Conservation (phyloP, 2,329 filamentous ascomycete genomes). For the Ascochyta lentis region DNA sequence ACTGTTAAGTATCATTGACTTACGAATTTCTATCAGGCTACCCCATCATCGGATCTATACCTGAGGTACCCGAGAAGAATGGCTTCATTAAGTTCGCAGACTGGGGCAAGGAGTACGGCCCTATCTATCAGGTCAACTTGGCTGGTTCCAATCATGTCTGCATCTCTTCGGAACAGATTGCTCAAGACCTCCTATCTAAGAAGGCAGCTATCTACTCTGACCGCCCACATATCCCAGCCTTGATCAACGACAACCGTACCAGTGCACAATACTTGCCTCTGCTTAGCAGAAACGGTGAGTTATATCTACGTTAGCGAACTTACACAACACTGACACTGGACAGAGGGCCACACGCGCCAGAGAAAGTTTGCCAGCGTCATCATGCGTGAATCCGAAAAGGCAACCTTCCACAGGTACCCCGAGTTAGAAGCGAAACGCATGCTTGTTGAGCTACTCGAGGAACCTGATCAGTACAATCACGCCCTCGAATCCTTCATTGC, state of each 20-base stretch:
- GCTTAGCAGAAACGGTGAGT: conserved; percentile 52
- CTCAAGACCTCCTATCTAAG: conserved; percentile 53
- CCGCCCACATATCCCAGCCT: conserved; percentile 53
- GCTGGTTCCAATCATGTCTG: conserved; percentile 55
- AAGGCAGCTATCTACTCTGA: conserved; percentile 56
- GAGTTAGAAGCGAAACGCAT: conserved; percentile 55
- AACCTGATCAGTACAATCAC: conserved; percentile 53
- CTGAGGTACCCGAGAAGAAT: conserved; percentile 53
- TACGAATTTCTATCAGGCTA: conserved; percentile 43
- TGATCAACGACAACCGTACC: conserved; percentile 54
- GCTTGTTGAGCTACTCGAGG: conserved; percentile 53
- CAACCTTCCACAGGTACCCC: conserved; percentile 52
- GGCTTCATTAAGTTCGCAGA: conserved; percentile 55
- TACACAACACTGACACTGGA: conserved; percentile 22
- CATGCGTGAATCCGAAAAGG: conserved; percentile 53
- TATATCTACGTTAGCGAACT: neutral
- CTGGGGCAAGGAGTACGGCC: conserved; percentile 54
- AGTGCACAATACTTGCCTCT: conserved; percentile 55
- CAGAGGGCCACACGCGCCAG: conserved; percentile 52
- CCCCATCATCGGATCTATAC: conserved; percentile 52
- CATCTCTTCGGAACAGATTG: conserved; percentile 53
- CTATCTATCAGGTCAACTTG: conserved; percentile 55
- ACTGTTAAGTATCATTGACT: conserved; percentile 7
- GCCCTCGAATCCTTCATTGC: conserved; percentile 55
- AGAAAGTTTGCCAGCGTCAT: conserved; percentile 55